Evolutionary conservation across 148 eudicot species (phyloP).

Genomic region (Cornus florida): DNA sequence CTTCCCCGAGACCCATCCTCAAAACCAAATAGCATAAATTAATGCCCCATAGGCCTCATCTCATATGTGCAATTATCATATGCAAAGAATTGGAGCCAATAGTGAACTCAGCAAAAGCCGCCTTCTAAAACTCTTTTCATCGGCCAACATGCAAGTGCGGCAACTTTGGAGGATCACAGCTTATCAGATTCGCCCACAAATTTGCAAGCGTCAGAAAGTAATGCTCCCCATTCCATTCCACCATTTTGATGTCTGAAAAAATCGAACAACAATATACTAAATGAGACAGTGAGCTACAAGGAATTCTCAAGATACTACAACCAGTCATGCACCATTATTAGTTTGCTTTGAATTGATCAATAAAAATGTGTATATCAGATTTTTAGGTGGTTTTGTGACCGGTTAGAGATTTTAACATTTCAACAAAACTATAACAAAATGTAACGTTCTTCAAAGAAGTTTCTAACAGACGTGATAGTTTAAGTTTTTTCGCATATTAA

Average conservation of each 20-base stretch:
- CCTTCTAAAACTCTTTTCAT: neutral
- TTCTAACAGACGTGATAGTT: conserved; percentile 3
- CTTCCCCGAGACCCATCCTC: neutral
- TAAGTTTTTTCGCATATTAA: neutral
- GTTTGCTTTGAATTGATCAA: neutral
- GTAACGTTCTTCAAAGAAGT: neutral
- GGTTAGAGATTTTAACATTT: no score
- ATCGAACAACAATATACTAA: neutral
- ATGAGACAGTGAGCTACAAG: neutral
- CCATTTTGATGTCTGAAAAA: conserved; percentile 53
- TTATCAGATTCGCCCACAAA: conserved; percentile 76
- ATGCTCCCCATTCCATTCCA: conserved; percentile 50
- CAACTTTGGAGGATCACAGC: conserved; percentile 57
- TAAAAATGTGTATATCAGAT: neutral
- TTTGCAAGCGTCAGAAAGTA: conserved; percentile 69
- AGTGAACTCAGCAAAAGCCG: neutral
- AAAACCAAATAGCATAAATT: neutral
- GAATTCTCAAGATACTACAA: neutral
- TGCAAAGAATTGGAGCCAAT: neutral
- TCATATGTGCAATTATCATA: no score
- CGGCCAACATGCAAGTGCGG: conserved; percentile 44
- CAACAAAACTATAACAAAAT: neutral
- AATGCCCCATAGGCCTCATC: conserved; percentile 2
- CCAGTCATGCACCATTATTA: neutral
- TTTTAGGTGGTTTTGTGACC: no score